Evolutionary conservation across 805 yeast species (phyloP).

Genomic region (Hanseniaspora mollemarum): DNA sequence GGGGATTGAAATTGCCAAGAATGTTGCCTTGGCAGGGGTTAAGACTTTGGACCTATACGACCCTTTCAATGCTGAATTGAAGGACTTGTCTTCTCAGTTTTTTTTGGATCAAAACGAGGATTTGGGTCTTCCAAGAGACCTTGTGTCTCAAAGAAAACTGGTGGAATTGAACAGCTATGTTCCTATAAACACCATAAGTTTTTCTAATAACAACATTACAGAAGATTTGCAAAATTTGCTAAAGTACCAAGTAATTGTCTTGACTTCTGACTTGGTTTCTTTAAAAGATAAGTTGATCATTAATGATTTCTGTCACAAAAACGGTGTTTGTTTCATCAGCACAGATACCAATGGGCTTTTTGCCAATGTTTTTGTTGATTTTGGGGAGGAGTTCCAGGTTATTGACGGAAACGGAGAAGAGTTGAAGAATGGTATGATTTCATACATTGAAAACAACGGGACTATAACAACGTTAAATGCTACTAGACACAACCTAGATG

Average conservation of each 20-base stretch:
- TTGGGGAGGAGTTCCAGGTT: constrained; percentile 70
- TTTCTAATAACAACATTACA: constrained; percentile 2
- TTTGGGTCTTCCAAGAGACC: constrained; percentile 68
- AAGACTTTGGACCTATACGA: constrained; percentile 80
- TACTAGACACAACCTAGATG: constrained; percentile 84
- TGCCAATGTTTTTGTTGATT: constrained; percentile 80
- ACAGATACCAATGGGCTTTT: constrained; percentile 80
- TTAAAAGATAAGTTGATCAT: constrained; percentile 65
- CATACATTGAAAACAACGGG: constrained; percentile 79
- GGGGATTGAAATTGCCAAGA: constrained; percentile 93
- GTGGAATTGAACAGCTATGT: constrained; percentile 84
- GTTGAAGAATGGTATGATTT: constrained; percentile 72
- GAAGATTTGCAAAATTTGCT: constrained; percentile 30
- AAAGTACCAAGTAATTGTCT: constrained; percentile 61
- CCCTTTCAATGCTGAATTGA: constrained; percentile 52
- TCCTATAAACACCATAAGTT: constrained; percentile 56
- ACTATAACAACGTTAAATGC: constrained; percentile 90
- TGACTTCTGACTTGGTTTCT: constrained; percentile 61
- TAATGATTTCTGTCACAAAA: constrained; percentile 61
- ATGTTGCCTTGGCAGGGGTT: constrained; percentile 94
- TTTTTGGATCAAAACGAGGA: constrained; percentile 54
- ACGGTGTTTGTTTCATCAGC: constrained; percentile 65
- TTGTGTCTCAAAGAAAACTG: constrained; percentile 52
- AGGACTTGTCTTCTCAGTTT: constrained; percentile 82
- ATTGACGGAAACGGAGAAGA: constrained; percentile 89